These are phyloP conservation scores for Anthracocystis walkeri DNA, from an alignment of 1,284 basidiomycete species.

Conservation along the genomic window DNA sequence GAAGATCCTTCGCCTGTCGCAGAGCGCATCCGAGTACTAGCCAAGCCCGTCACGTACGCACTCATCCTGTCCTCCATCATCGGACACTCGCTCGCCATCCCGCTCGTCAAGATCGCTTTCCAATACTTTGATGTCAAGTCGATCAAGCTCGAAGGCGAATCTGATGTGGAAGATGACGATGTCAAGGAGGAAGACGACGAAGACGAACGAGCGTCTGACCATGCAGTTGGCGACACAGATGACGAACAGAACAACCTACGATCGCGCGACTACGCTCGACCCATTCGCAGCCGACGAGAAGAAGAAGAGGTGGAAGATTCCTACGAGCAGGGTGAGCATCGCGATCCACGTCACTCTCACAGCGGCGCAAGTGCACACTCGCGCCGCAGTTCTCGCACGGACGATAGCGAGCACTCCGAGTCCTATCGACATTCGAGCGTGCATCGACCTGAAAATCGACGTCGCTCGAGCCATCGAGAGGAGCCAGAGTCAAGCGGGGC, in stretches of 20 bases:
- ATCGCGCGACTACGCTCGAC: constrained; percentile 26
- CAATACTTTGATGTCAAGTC: constrained; percentile 42
- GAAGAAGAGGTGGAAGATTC: constrained; percentile 25
- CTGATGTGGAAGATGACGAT: constrained; percentile 20
- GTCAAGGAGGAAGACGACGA: constrained; percentile 18
- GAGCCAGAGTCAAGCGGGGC: constrained; percentile 25
- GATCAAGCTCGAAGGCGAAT: constrained; percentile 51
- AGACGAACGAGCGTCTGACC: neutral
- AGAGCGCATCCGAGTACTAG: constrained; percentile 45
- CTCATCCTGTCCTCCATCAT: constrained; percentile 56
- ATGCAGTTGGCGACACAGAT: neutral
- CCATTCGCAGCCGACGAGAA: constrained; percentile 23
- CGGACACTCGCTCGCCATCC: constrained; percentile 58
- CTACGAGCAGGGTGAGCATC: constrained; percentile 43
- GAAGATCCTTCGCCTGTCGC: constrained; percentile 32
- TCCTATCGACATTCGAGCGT: constrained; percentile 40
- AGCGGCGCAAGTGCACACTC: constrained; percentile 14
- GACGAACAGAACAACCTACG: neutral
- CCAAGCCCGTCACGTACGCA: constrained; percentile 58
- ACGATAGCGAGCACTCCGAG: constrained; percentile 22
- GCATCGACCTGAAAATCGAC: constrained; percentile 31
- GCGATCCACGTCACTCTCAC: constrained; percentile 19
- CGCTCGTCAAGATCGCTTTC: constrained; percentile 56
- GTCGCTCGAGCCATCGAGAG: constrained; percentile 12
- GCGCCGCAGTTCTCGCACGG: constrained; percentile 31